phyloP scores from a whole-genome alignment of 345 rosid species.

The Citropsis articulata region DNA sequence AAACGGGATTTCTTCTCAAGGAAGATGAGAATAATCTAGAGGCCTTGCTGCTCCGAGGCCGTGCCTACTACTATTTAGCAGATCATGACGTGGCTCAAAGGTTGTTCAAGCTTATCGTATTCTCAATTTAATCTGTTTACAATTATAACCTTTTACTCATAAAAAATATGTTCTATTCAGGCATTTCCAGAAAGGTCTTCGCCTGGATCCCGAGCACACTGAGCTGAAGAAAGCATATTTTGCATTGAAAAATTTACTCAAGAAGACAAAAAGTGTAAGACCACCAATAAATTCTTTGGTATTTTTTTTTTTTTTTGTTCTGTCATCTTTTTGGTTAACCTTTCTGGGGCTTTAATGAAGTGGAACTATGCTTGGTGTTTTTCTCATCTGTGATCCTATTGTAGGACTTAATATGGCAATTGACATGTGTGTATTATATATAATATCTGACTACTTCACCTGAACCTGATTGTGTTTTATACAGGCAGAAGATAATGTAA shows the following conservation, averaged over 20 bases:
- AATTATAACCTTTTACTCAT: conserved; percentile 1
- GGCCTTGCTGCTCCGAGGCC: conserved; percentile 92
- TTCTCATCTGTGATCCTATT: background rate
- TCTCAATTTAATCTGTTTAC: background rate
- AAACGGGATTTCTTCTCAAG: conserved; percentile 77
- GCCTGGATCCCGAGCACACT: conserved; percentile 95
- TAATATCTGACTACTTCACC: background rate
- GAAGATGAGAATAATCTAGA: conserved; percentile 87
- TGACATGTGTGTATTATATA: background rate
- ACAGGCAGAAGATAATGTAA: conserved; percentile 94
- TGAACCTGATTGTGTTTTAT: conserved; percentile 14
- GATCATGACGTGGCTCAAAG: conserved; percentile 97
- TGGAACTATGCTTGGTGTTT: background rate
- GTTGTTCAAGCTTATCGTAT: conserved; percentile 30
- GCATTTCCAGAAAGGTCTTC: conserved; percentile 97
- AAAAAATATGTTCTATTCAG: conserved; percentile 39
- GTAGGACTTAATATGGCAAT: background rate
- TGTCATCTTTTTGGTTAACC: conserved; percentile 1
- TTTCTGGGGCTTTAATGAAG: conserved; percentile 9
- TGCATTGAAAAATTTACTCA: conserved; percentile 85
- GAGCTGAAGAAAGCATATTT: conserved; percentile 95
- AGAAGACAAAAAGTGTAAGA: conserved; percentile 93
- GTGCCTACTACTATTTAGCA: conserved; percentile 96
- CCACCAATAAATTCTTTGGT: conserved; percentile 1
- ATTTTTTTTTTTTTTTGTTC: background rate